Evolutionary conservation across 2,329 filamentous ascomycete genomes (phyloP), one percentile per base, ranked within the genome.

Genomic region (Pseudogymnoascus sp.): DNA sequence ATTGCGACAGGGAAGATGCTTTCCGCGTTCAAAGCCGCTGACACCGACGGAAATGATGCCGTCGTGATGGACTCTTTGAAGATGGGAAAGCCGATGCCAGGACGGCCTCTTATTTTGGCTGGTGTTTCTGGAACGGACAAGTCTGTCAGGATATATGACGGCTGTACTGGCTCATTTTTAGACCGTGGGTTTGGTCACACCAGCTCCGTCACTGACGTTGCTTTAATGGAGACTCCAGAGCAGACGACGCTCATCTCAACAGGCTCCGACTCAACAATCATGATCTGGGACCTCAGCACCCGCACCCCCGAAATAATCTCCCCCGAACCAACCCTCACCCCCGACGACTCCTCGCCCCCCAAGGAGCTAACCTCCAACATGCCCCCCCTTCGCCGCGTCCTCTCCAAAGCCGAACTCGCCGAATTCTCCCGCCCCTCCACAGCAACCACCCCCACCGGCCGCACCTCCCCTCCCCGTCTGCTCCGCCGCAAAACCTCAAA

Each of bases 41-140:
- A 99, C 73, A 85, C 88, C 60, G 87, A 91, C 47, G 87, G 87
- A 10, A 83, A 83, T 10, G 94, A 99, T 70, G 84, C 92, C 5
- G 93, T 93, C 0, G 85, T 94, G 47, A 78, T 97, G 68, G 90
- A 92, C 67, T 90, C 89, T 0, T 80, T 99, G 31, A 85, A 85
- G 1, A 84, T 87, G 63, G 85, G 83, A 59, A 77, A 81, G 72
- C 70, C 85, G 72, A 75, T 82, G 75, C 50, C 80, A 74, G 73
- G 85, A 78, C 67, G 69, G 42, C 75, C 82, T 2, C 83, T 86
- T 28, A 83, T 95, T 60, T 81, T 99, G 61, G 82, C 94, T 16
- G 92, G 91, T n/a, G 83, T 94, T 10, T 97, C 93, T 7, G 92
- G 92, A 69, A 96, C 91, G 0, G 94, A 99, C 75, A 99, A 97